A percentile compares a stretch with the other conserved stretches of the same genome.
These are phyloP conservation scores for Primulina eburnea DNA, from an alignment of 257 asterid genomes.

Conservation along the genomic window DNA sequence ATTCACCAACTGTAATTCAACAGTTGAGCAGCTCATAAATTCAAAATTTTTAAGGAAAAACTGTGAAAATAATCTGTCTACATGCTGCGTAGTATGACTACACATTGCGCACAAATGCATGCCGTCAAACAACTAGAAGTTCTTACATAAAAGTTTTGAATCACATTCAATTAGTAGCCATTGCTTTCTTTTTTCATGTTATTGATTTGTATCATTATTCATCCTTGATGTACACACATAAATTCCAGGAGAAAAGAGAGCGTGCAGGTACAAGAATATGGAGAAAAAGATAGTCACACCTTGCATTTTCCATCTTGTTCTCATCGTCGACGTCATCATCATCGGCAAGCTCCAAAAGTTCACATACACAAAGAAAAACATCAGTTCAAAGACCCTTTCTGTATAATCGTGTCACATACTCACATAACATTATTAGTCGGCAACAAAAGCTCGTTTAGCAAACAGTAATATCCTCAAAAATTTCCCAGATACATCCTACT, in stretches of 20 bases:
- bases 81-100: background rate
- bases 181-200: background rate
- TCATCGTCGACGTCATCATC: constrained; percentile 25
- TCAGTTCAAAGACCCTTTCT: constrained; percentile 20
- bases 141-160: background rate
- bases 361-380: constrained; percentile 24
- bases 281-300: constrained; percentile 36
- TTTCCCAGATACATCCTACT: constrained; percentile 4
- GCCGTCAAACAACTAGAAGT: constrained; percentile 9
- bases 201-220: background rate
- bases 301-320: constrained; percentile 46
- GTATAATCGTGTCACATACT: background rate
- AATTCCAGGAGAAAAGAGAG: constrained; percentile 14
- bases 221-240: background rate
- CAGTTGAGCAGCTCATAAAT: background rate
- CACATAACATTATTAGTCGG: background rate
- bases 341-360: constrained; percentile 58
- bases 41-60: constrained; percentile 1
- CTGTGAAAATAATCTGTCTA: constrained; percentile 8
- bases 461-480: constrained; percentile 1
- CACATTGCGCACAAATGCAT: constrained; percentile 7
- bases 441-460: constrained; percentile 8
- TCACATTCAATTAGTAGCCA: background rate
- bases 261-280: background rate
- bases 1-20: constrained; percentile 12